Conservation (phyloP, 345 rosid genomes). For the Iberis pinnata region DNA sequence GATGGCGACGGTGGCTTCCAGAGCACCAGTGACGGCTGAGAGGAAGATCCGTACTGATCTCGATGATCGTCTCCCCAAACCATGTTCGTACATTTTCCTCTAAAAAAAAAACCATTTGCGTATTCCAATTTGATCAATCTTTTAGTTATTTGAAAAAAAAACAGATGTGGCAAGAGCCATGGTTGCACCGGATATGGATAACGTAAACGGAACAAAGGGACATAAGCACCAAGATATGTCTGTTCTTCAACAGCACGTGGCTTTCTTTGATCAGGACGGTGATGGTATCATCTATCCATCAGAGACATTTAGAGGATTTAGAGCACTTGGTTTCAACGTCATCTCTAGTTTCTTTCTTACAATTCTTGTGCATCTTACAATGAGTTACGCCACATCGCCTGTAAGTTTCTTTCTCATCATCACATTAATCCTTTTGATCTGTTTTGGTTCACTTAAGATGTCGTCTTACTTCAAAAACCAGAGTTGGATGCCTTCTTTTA, state of each 20-base stretch:
- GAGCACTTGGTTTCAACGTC: constrained; percentile 49
- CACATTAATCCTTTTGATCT: neutral
- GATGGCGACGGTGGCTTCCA: constrained; percentile 38
- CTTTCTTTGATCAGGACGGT: constrained; percentile 53
- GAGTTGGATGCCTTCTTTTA: constrained; percentile 52
- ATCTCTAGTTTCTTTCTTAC: constrained; percentile 37
- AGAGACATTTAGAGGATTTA: constrained; percentile 49
- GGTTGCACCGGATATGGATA: constrained; percentile 51
- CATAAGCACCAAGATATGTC: constrained; percentile 45
- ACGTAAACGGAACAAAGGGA: constrained; percentile 49
- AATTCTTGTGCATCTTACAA: constrained; percentile 32
- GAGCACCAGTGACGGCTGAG: constrained; percentile 45
- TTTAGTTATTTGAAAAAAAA: neutral
- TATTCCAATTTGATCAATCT: too few species aligned
- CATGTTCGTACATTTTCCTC: constrained; percentile 31
- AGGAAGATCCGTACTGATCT: constrained; percentile 47
- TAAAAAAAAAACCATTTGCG: too few species aligned
- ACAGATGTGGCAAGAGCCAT: constrained; percentile 50
- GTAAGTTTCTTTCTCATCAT: constrained; percentile 36
- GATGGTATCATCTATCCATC: constrained; percentile 59
- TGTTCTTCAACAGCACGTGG: constrained; percentile 59
- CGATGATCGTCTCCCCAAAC: constrained; percentile 46
- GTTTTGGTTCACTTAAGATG: neutral
- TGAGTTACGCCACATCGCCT: constrained; percentile 49
- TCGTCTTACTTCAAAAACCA: constrained; percentile 10